Conservation (phyloP, 345 rosid genomes). For the Laguncularia racemosa region DNA sequence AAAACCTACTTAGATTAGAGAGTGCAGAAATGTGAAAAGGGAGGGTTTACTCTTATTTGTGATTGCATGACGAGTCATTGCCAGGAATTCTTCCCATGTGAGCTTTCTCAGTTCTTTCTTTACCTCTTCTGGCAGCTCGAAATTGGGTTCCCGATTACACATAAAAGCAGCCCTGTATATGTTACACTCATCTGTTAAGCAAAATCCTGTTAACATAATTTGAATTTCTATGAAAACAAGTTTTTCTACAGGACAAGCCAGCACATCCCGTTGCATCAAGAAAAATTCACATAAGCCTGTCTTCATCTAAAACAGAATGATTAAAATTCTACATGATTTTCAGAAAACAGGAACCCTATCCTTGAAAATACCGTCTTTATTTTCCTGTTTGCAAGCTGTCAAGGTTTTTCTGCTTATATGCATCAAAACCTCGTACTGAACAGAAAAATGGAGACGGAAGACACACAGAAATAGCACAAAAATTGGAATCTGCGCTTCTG, state of each 20-base stretch:
- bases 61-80: slow-evolving; percentile 73
- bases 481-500: background rate
- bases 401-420: too few species aligned
- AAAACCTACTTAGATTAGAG: background rate
- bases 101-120: slow-evolving; percentile 62
- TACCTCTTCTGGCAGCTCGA: slow-evolving; percentile 69
- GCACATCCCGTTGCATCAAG: too few species aligned
- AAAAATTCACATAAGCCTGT: too few species aligned
- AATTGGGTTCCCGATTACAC: slow-evolving; percentile 98
- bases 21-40: background rate
- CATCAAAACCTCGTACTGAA: too few species aligned
- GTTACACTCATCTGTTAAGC: background rate
- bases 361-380: too few species aligned
- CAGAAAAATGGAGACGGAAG: background rate
- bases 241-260: too few species aligned
- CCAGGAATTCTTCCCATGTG: slow-evolving; percentile 87
- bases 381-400: too few species aligned
- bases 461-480: background rate
- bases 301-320: too few species aligned
- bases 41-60: slow-evolving; percentile 65
- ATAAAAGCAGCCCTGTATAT: slow-evolving; percentile 83
- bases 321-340: too few species aligned
- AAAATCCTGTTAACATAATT: background rate
- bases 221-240: too few species aligned
- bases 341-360: too few species aligned